Percentiles rank a stretch among this genome's conserved stretches.
These are phyloP conservation scores for Blastobotrys apis DNA, from an alignment of 1,139 yeast genomes.

Conservation along the genomic window DNA sequence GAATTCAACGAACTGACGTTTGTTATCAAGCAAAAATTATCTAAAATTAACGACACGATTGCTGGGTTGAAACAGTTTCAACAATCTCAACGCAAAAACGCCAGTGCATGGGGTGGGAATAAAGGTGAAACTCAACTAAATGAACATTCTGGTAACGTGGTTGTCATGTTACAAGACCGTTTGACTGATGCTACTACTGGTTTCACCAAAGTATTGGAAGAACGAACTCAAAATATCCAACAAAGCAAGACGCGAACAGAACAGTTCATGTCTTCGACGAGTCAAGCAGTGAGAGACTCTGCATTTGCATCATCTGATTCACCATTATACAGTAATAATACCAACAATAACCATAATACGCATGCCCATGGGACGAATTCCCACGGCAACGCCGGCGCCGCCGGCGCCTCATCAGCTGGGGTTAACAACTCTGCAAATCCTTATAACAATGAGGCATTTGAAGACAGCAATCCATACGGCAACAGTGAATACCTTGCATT, in stretches of 20 bases:
- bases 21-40: slow-evolving; percentile 88
- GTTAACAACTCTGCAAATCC: slow-evolving; percentile 35
- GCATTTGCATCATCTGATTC: neutral
- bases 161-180: slow-evolving; percentile 78
- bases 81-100: slow-evolving; percentile 20
- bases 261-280: slow-evolving; percentile 60
- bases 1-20: slow-evolving; percentile 91
- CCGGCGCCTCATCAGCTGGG: slow-evolving; percentile 2
- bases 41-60: slow-evolving; percentile 74
- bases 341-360: slow-evolving; percentile 6
- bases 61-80: slow-evolving; percentile 53
- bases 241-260: slow-evolving; percentile 80
- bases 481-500: slow-evolving; percentile 42
- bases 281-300: slow-evolving; percentile 30
- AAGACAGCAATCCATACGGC: slow-evolving; percentile 32
- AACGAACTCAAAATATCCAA: slow-evolving; percentile 79
- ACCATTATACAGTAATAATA: slow-evolving; percentile 5
- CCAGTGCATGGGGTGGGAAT: slow-evolving; percentile 33
- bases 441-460: slow-evolving; percentile 25
- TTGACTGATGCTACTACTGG: slow-evolving; percentile 91
- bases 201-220: slow-evolving; percentile 81
- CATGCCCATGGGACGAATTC: slow-evolving; percentile 2
- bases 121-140: slow-evolving; percentile 55
- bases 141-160: slow-evolving; percentile 80
- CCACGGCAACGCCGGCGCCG: slow-evolving; percentile 5